A percentile compares a stretch with the other conserved stretches of the same genome.
These are phyloP conservation scores for Mucor sp. DNA, from an alignment of 371 early-diverging fungal genomes.

Conservation along the genomic window DNA sequence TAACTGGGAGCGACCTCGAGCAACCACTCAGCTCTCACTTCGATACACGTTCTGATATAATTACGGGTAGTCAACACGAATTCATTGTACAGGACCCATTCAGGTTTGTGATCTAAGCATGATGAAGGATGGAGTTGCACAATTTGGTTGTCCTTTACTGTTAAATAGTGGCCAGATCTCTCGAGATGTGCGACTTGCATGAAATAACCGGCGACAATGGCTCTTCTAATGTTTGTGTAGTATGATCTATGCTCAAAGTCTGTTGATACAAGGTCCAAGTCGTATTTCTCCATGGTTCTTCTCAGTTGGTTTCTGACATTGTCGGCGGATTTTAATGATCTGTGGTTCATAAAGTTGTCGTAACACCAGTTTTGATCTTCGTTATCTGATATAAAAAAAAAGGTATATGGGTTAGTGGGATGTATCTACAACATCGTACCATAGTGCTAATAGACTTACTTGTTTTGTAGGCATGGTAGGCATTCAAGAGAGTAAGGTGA, in stretches of 20 bases:
- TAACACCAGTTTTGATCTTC: conserved; percentile 90
- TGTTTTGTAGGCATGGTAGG: conserved; percentile 88
- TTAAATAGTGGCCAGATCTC: conserved; percentile 86
- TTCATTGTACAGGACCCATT: conserved; percentile 98
- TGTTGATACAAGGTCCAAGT: conserved; percentile 72
- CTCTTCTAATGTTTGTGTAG: conserved; percentile 85
- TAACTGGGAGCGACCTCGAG: conserved; percentile 87
- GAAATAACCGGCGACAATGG: conserved; percentile 90
- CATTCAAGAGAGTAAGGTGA: conserved; percentile 93
- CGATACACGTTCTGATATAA: conserved; percentile 93
- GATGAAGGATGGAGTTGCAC: conserved; percentile 95
- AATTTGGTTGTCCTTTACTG: conserved; percentile 96
- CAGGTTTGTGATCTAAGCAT: conserved; percentile 84
- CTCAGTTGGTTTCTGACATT: conserved; percentile 89
- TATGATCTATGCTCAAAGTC: conserved; percentile 76
- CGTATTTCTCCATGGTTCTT: conserved; percentile 80
- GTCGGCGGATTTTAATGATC: conserved; percentile 90
- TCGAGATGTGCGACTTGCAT: conserved; percentile 98
- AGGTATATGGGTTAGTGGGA: background rate
- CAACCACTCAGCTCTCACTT: conserved; percentile 91
- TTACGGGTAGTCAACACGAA: conserved; percentile 96
- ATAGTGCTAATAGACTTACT: conserved; percentile 24
- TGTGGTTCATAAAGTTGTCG: conserved; percentile 86
- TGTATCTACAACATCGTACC: background rate
- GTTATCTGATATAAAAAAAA: conserved; percentile 18